Conservation (phyloP, 78 protist species). For the Polysphondylium violaceum region DNA sequence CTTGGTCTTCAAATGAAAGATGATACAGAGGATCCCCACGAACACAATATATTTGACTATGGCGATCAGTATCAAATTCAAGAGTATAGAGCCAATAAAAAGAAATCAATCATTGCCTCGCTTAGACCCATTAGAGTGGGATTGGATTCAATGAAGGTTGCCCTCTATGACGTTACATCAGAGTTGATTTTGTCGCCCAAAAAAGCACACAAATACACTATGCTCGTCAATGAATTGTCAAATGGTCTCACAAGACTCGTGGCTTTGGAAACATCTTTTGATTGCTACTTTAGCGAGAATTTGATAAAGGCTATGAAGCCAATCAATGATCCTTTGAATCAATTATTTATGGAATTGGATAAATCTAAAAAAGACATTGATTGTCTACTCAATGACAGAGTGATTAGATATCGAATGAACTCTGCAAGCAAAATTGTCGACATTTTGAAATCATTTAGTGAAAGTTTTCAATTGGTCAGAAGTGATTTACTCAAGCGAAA, state of each 20-base stretch:
- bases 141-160: conserved; percentile 7
- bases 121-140: not conserved
- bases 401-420: not conserved
- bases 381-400: not conserved
- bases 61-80: not conserved
- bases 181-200: conserved; percentile 29
- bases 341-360: not conserved
- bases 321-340: not conserved
- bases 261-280: conserved; percentile 47
- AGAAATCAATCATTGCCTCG: conserved; percentile 1
- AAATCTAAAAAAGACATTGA: not conserved
- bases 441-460: not conserved
- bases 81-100: not conserved
- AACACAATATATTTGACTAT: not conserved
- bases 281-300: not conserved
- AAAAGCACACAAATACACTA: not conserved
- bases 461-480: conserved; percentile 21
- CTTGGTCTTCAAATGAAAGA: conserved; percentile 7
- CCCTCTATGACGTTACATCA: conserved; percentile 26
- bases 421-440: not conserved
- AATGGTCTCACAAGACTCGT: conserved; percentile 32
- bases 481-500: conserved; percentile 22
- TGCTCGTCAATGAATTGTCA: conserved; percentile 2
- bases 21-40: not conserved
- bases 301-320: conserved; percentile 29